Evolutionary conservation across 1,284 basidiomycete genomes (phyloP).

Genomic region (Marasmius oreades): DNA sequence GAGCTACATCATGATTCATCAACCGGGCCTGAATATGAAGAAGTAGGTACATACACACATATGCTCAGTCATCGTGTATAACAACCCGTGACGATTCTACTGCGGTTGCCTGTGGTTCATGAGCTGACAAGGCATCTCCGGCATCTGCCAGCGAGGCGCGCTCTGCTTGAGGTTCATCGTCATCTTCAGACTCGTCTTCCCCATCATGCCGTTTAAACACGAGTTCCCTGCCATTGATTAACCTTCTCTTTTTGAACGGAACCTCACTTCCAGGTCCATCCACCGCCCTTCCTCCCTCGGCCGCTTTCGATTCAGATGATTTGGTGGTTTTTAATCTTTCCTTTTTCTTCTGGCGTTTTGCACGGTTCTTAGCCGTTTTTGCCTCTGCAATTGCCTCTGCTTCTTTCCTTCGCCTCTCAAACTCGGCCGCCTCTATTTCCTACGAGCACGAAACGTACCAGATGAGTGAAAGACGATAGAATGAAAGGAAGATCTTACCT

Average conservation of each 20-base stretch:
- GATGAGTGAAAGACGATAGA: neutral
- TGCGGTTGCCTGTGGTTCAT: constrained; percentile 10
- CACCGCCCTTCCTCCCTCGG: constrained; percentile 29
- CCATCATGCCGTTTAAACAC: constrained; percentile 55
- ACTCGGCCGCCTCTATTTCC: constrained; percentile 66
- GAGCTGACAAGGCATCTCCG: neutral
- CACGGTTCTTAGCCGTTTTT: constrained; percentile 91
- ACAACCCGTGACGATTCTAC: constrained; percentile 38
- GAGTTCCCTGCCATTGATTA: constrained; percentile 58
- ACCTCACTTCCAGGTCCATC: constrained; percentile 21
- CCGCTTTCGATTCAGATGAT: constrained; percentile 10
- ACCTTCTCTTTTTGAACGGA: constrained; percentile 44
- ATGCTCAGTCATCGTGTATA: constrained; percentile 48
- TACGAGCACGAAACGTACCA: constrained; percentile 27
- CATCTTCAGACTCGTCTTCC: constrained; percentile 40
- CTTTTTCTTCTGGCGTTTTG: constrained; percentile 90
- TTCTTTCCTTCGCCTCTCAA: constrained; percentile 61
- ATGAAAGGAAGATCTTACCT: constrained; percentile 45
- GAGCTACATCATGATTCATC: too few relatives aligned
- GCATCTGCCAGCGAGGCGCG: constrained; percentile 5
- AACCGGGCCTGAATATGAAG: too few relatives aligned
- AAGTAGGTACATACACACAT: neutral
- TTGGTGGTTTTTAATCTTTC: constrained; percentile 48
- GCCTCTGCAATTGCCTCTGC: constrained; percentile 68
- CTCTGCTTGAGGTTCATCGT: constrained; percentile 20